These are phyloP conservation scores for Thermothielavioides terrestris DNA, from an alignment of 495 filamentous ascomycete species.

Conservation along the genomic window DNA sequence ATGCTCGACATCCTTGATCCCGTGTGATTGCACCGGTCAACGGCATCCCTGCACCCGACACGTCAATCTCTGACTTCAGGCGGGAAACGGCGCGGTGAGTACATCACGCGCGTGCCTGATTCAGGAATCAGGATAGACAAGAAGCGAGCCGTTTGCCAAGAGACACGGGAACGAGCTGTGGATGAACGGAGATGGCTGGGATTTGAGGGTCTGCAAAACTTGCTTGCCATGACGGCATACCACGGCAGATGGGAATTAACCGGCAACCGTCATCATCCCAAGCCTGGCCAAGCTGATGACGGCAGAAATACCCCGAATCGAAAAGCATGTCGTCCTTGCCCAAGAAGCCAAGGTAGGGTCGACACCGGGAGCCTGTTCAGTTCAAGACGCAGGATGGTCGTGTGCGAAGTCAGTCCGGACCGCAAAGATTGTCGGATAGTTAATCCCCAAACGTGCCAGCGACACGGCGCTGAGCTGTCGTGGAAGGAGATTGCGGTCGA, in stretches of 20 bases:
- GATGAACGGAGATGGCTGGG: background rate
- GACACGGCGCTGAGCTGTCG: too few species aligned
- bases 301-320: background rate
- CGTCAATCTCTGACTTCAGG: background rate
- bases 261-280: too few species aligned
- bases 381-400: too few species aligned
- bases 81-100: too few species aligned
- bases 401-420: too few species aligned
- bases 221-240: background rate
- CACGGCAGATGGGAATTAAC: background rate
- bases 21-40: background rate
- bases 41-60: background rate
- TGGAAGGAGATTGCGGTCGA: too few species aligned
- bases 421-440: too few species aligned
- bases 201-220: background rate
- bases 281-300: background rate
- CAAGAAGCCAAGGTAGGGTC: too few species aligned
- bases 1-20: too few species aligned
- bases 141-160: background rate
- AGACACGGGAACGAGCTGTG: background rate
- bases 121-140: background rate
- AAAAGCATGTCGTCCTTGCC: too few species aligned
- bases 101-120: background rate
- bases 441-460: too few species aligned
- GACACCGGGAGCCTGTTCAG: too few species aligned